A percentile compares a stretch with the other conserved stretches of the same genome.
Conservation (phyloP, 2,329 filamentous ascomycete species). For the Fusarium sororula region DNA sequence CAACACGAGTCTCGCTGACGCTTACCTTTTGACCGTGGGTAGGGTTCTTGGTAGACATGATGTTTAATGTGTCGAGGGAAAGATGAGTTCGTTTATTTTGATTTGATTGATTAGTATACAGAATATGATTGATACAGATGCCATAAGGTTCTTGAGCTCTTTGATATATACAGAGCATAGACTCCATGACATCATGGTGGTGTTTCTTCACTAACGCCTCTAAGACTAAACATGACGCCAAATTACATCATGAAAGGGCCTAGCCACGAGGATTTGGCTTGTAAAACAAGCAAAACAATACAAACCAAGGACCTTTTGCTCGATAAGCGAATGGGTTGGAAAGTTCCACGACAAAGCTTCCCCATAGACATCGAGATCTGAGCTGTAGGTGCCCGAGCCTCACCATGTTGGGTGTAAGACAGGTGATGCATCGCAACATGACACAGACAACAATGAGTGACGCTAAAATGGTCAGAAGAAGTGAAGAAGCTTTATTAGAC, state of each 20-base stretch:
- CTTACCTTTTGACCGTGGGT: conserved; percentile 39
- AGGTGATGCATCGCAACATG: neutral
- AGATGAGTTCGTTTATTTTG: neutral
- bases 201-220: conserved; percentile 17
- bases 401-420: neutral
- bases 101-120: neutral
- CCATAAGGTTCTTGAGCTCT: conserved; percentile 2
- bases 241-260: conserved; percentile 35
- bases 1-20: neutral
- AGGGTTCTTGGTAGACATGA: conserved; percentile 34
- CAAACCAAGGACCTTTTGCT: neutral
- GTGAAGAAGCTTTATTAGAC: neutral
- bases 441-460: neutral
- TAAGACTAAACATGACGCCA: conserved; percentile 26
- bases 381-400: neutral
- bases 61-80: neutral
- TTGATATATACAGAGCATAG: conserved; percentile 21
- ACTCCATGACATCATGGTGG: conserved; percentile 33
- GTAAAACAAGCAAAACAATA: neutral
- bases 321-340: conserved; percentile 4
- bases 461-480: neutral
- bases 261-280: neutral
- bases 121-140: neutral
- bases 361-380: conserved; percentile 21
- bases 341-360: conserved; percentile 13